These are phyloP conservation scores for Psilocybe azurescens DNA, from an alignment of 768 basidiomycete genomes.

Conservation along the genomic window DNA sequence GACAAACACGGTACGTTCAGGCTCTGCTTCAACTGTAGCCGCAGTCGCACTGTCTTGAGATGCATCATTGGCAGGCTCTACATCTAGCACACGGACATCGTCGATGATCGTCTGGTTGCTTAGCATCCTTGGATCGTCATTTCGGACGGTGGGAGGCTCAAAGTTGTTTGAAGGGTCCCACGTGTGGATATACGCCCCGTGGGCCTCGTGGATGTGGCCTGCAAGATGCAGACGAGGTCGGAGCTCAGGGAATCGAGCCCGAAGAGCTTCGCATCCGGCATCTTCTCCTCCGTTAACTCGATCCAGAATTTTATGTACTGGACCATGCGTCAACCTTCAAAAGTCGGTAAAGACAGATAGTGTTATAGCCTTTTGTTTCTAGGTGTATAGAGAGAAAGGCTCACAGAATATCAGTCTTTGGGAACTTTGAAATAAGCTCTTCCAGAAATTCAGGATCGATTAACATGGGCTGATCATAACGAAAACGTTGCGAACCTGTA, in stretches of 20 bases:
- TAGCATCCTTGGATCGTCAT: constrained; percentile 18
- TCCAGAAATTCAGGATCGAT: background rate
- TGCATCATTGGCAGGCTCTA: background rate
- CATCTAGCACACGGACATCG: background rate
- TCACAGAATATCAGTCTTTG: constrained; percentile 49
- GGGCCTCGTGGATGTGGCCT: constrained; percentile 75
- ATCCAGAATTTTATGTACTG: constrained; percentile 59
- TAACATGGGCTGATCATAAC: background rate
- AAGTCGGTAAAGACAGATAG: too few relatives aligned
- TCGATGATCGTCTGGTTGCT: constrained; percentile 4
- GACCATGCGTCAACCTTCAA: constrained; percentile 61
- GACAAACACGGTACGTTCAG: constrained; percentile 43
- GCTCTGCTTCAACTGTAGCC: background rate
- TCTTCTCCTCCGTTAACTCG: constrained; percentile 35
- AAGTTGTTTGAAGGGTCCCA: constrained; percentile 32
- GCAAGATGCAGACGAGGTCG: constrained; percentile 54
- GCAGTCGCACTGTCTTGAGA: background rate
- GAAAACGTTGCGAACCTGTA: constrained; percentile 28
- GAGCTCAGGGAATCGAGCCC: constrained; percentile 39
- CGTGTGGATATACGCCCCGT: constrained; percentile 47
- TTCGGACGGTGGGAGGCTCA: constrained; percentile 26
- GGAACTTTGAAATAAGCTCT: constrained; percentile 37
- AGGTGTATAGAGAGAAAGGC: constrained; percentile 11
- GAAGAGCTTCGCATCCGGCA: constrained; percentile 58
- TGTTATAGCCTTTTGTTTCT: too few relatives aligned